Evolutionary conservation across 495 filamentous ascomycete genomes (phyloP).

Genomic region (Cudoniella acicularis): DNA sequence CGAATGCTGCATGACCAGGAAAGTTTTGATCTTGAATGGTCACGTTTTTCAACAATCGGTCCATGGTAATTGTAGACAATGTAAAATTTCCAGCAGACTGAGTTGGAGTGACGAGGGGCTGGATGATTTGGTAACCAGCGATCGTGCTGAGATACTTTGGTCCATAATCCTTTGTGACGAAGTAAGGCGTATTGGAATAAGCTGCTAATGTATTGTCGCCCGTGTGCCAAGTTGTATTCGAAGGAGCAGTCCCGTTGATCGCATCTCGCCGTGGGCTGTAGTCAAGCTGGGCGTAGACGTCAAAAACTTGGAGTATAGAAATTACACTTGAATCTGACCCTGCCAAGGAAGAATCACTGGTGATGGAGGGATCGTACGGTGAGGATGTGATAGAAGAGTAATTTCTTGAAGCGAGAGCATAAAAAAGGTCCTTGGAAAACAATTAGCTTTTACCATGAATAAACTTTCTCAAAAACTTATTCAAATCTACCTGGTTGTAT

Average conservation of each 20-base stretch:
- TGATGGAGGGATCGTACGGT: conserved; percentile 9
- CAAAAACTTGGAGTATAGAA: conserved; percentile 29
- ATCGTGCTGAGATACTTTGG: conserved; percentile 36
- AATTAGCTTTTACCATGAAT: background rate
- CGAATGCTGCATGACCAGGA: conserved; percentile 33
- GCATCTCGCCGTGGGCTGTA: conserved; percentile 35
- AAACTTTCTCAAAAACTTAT: conserved; percentile 20
- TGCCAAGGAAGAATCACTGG: background rate
- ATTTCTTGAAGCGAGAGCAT: conserved; percentile 23
- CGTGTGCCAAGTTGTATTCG: conserved; percentile 29
- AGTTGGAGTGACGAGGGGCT: conserved; percentile 37
- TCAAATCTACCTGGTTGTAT: conserved; percentile 45
- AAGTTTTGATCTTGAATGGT: conserved; percentile 1
- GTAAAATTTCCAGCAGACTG: conserved; percentile 36
- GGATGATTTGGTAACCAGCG: conserved; percentile 38
- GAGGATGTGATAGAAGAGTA: conserved; percentile 3
- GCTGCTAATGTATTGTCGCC: conserved; percentile 28
- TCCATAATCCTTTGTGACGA: conserved; percentile 39
- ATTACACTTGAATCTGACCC: conserved; percentile 25
- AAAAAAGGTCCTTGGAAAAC: conserved; percentile 34
- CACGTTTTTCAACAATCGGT: background rate
- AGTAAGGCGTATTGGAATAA: conserved; percentile 31
- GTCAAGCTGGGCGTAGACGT: conserved; percentile 38
- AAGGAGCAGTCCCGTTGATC: conserved; percentile 33
- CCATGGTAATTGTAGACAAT: conserved; percentile 33